Base-by-base conservation (phyloP, 805 yeast species). In the Wickerhamomyces subpelliculosus region DNA sequence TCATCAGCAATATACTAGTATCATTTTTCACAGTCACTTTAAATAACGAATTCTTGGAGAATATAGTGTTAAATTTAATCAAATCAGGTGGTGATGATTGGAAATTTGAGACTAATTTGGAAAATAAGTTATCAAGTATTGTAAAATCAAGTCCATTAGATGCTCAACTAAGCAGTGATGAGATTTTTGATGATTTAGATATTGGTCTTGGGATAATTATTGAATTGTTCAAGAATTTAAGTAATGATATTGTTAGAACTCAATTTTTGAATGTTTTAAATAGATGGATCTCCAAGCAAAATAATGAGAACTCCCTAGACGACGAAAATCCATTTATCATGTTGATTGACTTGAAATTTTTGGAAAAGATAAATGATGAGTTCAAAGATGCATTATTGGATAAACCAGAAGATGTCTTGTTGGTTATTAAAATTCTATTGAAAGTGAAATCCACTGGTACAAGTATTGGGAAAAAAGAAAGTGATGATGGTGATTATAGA, bases 281-380 rank as follows among this genome's bases (percentile, higher is more conserved):
- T 40, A 64, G 79, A 46, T 85, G 95, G 89, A 65, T 84, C 18
- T 40, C 48, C 22, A 45, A 48, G 11, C 49, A 55, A 2, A 36
- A 29, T 2, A 29, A 27, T 3, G 40, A 40, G 8, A 35, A 28
- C 1, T 13, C 45, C 1, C 43, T 51, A 10, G 49, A 47, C 9
- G 48, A 49, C 1, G 62, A 64, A 5, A 68, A 71, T 42, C 81
- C 85, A n/a, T 70, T 75, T 37, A 47, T 69, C 8, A 65, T 73
- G 38, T 60, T 84, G 27, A 60, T 77, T 7, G 81, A 83, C 50
- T 61, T 86, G 41, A 73, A 80, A 42, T 52, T 86, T 10, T 57
- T 89, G 36, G 93, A 87, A 51, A 58, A 62, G 24, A 60, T 85
- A 25, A 75, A 79, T 19, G 70, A 70, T 5, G 64, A 67, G 13